Evolutionary conservation across 164 flowering plant species (phyloP), one percentile per base, ranked within the genome.

Genomic region (Euptelea pleiosperma): DNA sequence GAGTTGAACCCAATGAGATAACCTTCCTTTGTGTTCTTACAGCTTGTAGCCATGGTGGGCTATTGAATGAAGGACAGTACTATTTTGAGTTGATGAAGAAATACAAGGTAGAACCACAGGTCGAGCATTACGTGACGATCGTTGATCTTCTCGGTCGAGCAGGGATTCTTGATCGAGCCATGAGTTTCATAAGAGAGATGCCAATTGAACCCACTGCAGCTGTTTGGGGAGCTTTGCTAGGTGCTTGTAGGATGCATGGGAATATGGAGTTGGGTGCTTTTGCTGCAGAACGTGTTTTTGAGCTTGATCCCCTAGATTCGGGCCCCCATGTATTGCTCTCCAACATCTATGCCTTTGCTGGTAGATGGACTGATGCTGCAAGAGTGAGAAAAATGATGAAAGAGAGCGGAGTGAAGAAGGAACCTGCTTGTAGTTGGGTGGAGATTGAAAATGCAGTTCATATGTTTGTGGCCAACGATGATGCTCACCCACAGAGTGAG

Each of bases 371-470:
- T 21, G 86, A 83, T 25, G 89, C 72, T 48, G 84, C 82, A 3
- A 73, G 59, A 48, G 81, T 77, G 62, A 69, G 88, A 64, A 75
- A 69, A 71, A 58, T 71, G 74, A 81, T 83, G 85, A 78, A 70
- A 62, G 76, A 69, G 33, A 64, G 65, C 52, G 83, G 82, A 19
- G 81, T 80, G 47, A 82, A 81, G 67, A 85, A 79, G 53, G 82
- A 80, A 63, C 91, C 87, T 46, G 87, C 84, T 54, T 77, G 81
- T 67, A 85, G 91, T 66, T 85, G 86, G 91, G 84, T 85, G 47
- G 87, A 85, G 70, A 75, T 82, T 35, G 83, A 75, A 70, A 82
- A 79, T 53, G 58, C 58, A 10, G 79, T 80, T 37, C 86, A 84
- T 46, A 53, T 72, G 66, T 84, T 84, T 61, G 75, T 82, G 62